Evolutionary conservation across 306 rosid species (phyloP), one percentile per base, ranked within the genome.

Genomic region (Pachyrhizus erosus): DNA sequence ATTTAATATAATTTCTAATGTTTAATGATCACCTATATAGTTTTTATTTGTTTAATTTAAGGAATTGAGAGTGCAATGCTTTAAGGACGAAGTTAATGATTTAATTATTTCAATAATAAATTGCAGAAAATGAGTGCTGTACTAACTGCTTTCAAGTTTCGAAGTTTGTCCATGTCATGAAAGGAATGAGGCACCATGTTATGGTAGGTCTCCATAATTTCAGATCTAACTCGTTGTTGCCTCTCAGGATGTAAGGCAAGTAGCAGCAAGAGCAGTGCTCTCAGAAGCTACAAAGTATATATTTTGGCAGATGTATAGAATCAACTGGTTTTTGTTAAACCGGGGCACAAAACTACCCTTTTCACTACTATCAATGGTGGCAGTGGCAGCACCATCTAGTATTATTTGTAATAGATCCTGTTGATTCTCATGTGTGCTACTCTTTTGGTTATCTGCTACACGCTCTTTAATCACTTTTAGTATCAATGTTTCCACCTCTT

Each of bases 201-300:
- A 10, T 3, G 76, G 9, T 13, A 79, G 11, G 76, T 68, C 7
- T 86, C 80, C 2, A 26, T 51, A 70, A 86, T 66, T 61, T 86
- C 89, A 8, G 70, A 26, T 26, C 85, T 76, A 34, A 86, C 73
- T 8, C 74, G 80, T 0, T 70, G 62, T 45, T 86, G 87, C 89
- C 89, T 83, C 0, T 80, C 29, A 3, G 85, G 87, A 29, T 80
- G 85, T 11, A 62, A 2, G 2, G 83, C 80, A 17, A 86, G 83
- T 0, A 86, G 80, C 72, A 83, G 86, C 79, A 26, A 86, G 20
- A 24, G 87, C 83, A 6, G 23, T 61, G 34, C 54, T 69, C 66
- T 83, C 87, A 24, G 76, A 58, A 2, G 87, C 89, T 1, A 87
- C 89, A 33, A 86, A 86, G 80, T 83, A 84, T 2, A 87, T 65